These are phyloP conservation scores for Phytophthora gonapodyides DNA, from an alignment of 352 stramenopile genomes.

Conservation along the genomic window DNA sequence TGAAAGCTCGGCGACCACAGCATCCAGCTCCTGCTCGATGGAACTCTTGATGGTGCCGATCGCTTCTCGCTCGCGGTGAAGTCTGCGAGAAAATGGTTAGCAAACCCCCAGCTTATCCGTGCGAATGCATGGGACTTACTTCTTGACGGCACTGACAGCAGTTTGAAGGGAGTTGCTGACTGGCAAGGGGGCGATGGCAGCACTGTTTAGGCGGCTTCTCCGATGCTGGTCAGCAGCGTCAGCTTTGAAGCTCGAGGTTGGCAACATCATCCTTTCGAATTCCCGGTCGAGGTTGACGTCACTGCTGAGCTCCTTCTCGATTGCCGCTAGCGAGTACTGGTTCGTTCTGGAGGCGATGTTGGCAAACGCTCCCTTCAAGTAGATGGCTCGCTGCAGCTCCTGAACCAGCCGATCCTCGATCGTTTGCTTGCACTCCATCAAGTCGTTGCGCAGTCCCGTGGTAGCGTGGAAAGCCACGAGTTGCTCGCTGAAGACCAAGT, in stretches of 20 bases:
- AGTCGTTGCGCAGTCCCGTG: conserved; percentile 67
- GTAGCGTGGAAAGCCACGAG: conserved; percentile 81
- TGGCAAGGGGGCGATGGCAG: conserved; percentile 12
- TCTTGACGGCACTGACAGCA: conserved; percentile 68
- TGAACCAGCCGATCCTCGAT: conserved; percentile 82
- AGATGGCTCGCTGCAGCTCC: conserved; percentile 73
- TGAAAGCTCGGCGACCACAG: conserved; percentile 64
- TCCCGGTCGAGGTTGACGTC: conserved; percentile 63
- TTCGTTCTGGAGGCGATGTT: conserved; percentile 63
- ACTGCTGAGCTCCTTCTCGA: conserved; percentile 73
- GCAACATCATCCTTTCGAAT: conserved; percentile 59
- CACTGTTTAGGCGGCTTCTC: conserved; percentile 4
- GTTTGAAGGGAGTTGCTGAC: conserved; percentile 52
- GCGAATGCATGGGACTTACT: conserved; percentile 35
- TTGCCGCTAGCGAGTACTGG: conserved; percentile 69
- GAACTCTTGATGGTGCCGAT: conserved; percentile 76
- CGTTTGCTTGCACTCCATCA: conserved; percentile 88
- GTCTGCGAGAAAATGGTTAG: conserved; percentile 34
- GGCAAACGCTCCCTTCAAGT: conserved; percentile 69
- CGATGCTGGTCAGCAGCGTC: conserved; percentile 1
- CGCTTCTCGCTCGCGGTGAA: conserved; percentile 77
- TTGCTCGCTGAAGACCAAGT: conserved; percentile 82
- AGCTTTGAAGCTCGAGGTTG: conserved; percentile 25
- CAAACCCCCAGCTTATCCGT: background rate
- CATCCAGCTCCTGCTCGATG: conserved; percentile 66